Conservation (phyloP, 208 protist genomes). For the Strigomonas culicis region DNA sequence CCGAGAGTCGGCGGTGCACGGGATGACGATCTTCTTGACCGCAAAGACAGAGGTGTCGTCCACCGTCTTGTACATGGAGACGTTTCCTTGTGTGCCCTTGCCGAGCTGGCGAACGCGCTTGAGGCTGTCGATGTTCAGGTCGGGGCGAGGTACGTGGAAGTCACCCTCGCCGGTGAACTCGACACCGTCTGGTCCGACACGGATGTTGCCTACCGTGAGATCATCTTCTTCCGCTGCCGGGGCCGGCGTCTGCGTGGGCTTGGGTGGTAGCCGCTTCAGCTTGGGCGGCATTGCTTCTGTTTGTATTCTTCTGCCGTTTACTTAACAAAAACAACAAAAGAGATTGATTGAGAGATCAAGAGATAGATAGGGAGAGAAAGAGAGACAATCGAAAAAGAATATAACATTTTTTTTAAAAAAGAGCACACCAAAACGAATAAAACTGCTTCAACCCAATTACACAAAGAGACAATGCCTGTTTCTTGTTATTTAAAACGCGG, state of each 20-base stretch:
- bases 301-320: neutral
- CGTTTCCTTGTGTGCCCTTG: constrained; percentile 71
- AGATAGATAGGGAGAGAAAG: constrained; percentile 12
- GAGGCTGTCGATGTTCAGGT: constrained; percentile 63
- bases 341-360: neutral
- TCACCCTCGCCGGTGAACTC: constrained; percentile 77
- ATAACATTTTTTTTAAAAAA: neutral
- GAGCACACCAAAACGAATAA: constrained; percentile 9
- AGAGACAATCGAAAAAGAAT: neutral
- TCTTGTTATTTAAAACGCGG: no score
- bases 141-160: constrained; percentile 59
- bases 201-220: constrained; percentile 74
- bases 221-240: constrained; percentile 43
- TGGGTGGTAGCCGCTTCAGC: constrained; percentile 58
- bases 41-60: constrained; percentile 51
- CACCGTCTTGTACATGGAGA: constrained; percentile 57
- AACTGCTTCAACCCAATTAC: no score
- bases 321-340: neutral
- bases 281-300: constrained; percentile 54
- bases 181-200: constrained; percentile 58
- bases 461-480: no score
- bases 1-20: constrained; percentile 44
- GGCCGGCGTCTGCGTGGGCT: constrained; percentile 29
- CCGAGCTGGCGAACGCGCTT: constrained; percentile 44
- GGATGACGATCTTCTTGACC: constrained; percentile 77